phyloP scores from a whole-genome alignment of 2,329 filamentous ascomycete genomes.

The Colletotrichum navitas region DNA sequence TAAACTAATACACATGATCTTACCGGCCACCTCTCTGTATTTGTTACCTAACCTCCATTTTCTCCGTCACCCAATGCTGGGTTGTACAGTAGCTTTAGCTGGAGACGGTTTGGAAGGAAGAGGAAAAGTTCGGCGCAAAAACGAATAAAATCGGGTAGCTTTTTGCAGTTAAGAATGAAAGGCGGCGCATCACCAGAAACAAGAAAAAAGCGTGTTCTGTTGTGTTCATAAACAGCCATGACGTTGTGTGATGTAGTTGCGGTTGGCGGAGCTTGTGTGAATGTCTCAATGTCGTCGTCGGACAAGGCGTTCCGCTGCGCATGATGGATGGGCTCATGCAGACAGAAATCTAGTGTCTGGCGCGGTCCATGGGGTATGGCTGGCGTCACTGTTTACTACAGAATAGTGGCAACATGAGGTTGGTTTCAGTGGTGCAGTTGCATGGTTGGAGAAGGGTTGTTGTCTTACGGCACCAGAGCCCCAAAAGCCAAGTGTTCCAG shows the following conservation, averaged over 20 bases:
- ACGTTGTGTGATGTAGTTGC: conserved; percentile 16
- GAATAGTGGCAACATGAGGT: conserved; percentile 6
- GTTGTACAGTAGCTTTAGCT: conserved; percentile 54
- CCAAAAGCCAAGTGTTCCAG: conserved; percentile 39
- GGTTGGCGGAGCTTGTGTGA: conserved; percentile 27
- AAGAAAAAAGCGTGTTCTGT: conserved; percentile 47
- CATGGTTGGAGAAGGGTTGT: conserved; percentile 19
- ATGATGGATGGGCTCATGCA: conserved; percentile 8
- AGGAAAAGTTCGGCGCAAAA: conserved; percentile 52
- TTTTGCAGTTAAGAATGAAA: conserved; percentile 42
- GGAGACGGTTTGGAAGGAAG: conserved; percentile 47
- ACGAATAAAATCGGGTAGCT: conserved; percentile 50
- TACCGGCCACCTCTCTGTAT: conserved; percentile 49
- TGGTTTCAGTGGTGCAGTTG: conserved; percentile 33
- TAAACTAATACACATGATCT: conserved; percentile 45
- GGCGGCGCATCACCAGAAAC: conserved; percentile 41
- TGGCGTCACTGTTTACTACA: not conserved
- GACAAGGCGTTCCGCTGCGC: conserved; percentile 14
- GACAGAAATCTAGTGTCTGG: not conserved
- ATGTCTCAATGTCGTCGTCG: conserved; percentile 23
- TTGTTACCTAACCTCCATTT: conserved; percentile 49
- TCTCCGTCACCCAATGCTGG: conserved; percentile 52
- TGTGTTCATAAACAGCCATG: conserved; percentile 14
- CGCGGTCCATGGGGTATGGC: not conserved
- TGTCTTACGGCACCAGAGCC: conserved; percentile 11